Conservation (phyloP, 225 moss, liverwort and hornwort genomes). For the Pleurozium schreberi region DNA sequence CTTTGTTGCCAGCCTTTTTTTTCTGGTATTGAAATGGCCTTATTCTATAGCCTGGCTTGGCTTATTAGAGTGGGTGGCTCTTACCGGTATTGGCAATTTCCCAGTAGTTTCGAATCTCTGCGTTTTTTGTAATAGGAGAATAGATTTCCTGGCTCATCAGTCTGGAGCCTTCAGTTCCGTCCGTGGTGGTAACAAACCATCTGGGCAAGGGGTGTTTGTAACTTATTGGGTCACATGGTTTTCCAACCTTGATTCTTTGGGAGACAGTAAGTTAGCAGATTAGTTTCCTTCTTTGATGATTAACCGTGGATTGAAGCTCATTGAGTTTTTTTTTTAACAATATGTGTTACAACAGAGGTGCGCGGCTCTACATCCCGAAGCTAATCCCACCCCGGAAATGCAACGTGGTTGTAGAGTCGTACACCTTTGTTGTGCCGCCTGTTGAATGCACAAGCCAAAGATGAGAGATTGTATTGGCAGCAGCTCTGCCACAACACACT, state of each 20-base stretch:
- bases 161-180: neutral
- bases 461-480: neutral
- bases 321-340: neutral
- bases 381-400: neutral
- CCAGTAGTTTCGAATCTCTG: neutral
- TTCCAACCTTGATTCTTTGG: neutral
- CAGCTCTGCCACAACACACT: neutral
- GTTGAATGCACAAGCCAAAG: neutral
- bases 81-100: neutral
- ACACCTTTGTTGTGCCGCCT: conserved; percentile 24
- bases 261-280: neutral
- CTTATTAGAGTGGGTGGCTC: neutral
- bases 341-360: conserved; percentile 6
- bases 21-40: neutral
- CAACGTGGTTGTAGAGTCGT: conserved; percentile 36
- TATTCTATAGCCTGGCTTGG: neutral
- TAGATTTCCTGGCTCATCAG: neutral
- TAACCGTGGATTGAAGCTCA: neutral
- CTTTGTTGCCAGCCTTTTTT: neutral
- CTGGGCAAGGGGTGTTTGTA: neutral
- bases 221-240: neutral
- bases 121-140: neutral
- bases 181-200: neutral
- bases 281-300: neutral
- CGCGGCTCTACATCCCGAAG: conserved; percentile 12